Conservation (phyloP, 805 yeast genomes). For the Isabelozyma pseudorhagii region DNA sequence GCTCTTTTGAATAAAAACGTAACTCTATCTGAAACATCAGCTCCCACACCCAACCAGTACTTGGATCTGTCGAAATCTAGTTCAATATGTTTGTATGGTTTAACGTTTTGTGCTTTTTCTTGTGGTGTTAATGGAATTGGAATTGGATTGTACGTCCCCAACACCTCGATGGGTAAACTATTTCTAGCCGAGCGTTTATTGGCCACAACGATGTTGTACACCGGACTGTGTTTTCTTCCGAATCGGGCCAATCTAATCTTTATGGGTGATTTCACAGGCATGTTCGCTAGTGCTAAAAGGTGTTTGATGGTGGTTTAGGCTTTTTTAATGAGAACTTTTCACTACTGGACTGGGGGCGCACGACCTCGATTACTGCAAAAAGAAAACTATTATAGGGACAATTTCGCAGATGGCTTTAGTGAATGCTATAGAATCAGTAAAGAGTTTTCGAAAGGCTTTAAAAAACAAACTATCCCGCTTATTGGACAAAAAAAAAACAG, state of each 20-base stretch:
- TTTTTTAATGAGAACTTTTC: background rate
- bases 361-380: no score
- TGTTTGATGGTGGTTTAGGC: background rate
- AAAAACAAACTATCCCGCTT: no score
- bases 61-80: slow-evolving; percentile 86
- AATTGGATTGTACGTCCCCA: slow-evolving; percentile 89
- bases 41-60: slow-evolving; percentile 98
- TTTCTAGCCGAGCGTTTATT: slow-evolving; percentile 76
- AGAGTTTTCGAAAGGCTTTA: no score
- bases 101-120: slow-evolving; percentile 53
- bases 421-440: no score
- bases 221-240: slow-evolving; percentile 84
- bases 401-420: no score
- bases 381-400: no score
- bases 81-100: slow-evolving; percentile 73
- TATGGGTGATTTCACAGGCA: slow-evolving; percentile 61
- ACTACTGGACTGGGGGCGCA: no score
- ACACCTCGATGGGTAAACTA: slow-evolving; percentile 86
- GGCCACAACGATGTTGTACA: slow-evolving; percentile 89
- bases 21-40: slow-evolving; percentile 86
- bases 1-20: slow-evolving; percentile 73
- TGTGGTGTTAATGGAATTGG: slow-evolving; percentile 66
- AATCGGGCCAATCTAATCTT: slow-evolving; percentile 89
- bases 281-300: background rate
- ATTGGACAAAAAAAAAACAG: no score